Evolutionary conservation across 306 rosid species (phyloP), one percentile per base, ranked within the genome.

Genomic region (Trifolium subterraneum): DNA sequence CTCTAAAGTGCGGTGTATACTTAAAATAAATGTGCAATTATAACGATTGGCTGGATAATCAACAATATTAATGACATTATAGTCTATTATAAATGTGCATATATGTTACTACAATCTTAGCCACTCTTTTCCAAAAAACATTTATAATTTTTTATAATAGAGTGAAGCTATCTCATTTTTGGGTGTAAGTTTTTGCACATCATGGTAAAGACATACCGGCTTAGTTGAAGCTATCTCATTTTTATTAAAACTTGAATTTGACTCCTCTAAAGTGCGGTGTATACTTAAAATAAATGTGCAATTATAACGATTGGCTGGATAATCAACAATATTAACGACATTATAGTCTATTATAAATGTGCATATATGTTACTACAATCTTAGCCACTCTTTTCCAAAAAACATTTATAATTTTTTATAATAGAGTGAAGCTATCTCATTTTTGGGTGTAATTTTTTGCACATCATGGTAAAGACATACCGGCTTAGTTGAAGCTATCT

Each of bases 401-500:
- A 22, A 22, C 25, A 36, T 16, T 36, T 10, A 36, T 63, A 66
- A 11, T 48, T 14, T 27, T 27, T 27, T 4, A 27, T 27, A 29
- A 29, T 29, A 29, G 33, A 29, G 4, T 29, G 33, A 29, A 29
- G 33, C 33, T 4, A 52, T 71, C 76, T 64, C 19, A 52, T 52
- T 64, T n/a, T 78, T 72, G 41, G 31, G 64, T 55, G 4, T 25
- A 2, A 22, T 35, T 25, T 71, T 50, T 76, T 68, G 55, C 38
- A 59, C 47, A 76, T 9, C 16, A 31, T 50, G 58, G 67, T 48
- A 27, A 68, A 56, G 22, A 3, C 68, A 56, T 23, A 42, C 22
- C 72, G 27, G 3, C 61, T 48, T 15, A 38, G 31, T 78, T 35
- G 66, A 74, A 27, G 38, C 65, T 61, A 41, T 86, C 76, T 84